These are phyloP conservation scores for Coniochaeta sp. DNA, from an alignment of 2,329 filamentous ascomycete genomes.

Conservation along the genomic window DNA sequence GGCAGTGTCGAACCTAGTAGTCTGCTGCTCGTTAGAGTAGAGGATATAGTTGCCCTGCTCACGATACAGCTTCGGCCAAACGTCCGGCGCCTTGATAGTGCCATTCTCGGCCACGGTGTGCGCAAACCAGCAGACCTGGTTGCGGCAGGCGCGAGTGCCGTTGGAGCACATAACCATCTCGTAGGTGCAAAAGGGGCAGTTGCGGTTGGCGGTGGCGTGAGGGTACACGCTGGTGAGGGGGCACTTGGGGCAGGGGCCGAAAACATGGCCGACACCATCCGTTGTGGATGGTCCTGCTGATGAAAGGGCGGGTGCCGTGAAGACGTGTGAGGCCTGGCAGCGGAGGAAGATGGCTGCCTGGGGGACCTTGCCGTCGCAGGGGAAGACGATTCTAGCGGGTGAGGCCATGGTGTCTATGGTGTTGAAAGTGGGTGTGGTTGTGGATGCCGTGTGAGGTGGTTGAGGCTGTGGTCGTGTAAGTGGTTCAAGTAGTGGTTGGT, in stretches of 20 bases:
- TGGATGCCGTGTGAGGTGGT: too few relatives aligned
- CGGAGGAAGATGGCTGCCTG: background rate
- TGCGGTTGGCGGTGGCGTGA: background rate
- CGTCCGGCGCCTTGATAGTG: background rate
- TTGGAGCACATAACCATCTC: background rate
- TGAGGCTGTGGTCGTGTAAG: too few relatives aligned
- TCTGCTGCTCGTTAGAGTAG: background rate
- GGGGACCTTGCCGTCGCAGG: background rate
- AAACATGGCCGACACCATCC: background rate
- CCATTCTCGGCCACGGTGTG: background rate
- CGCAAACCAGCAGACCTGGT: background rate
- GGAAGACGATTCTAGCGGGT: background rate
- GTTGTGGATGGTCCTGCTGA: background rate
- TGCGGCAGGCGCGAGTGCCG: background rate
- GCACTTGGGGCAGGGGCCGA: background rate
- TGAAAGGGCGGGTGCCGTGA: background rate
- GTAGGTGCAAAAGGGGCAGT: background rate
- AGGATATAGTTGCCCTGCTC: background rate
- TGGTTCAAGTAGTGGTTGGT: background rate
- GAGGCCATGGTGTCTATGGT: background rate
- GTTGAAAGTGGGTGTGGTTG: background rate
- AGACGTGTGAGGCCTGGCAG: background rate
- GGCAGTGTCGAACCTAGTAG: background rate
- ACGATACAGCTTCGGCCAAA: background rate
- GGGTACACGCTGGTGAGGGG: background rate